Evolutionary conservation across 2,329 filamentous ascomycete genomes (phyloP).

Genomic region (Talaromyces rugulosus): DNA sequence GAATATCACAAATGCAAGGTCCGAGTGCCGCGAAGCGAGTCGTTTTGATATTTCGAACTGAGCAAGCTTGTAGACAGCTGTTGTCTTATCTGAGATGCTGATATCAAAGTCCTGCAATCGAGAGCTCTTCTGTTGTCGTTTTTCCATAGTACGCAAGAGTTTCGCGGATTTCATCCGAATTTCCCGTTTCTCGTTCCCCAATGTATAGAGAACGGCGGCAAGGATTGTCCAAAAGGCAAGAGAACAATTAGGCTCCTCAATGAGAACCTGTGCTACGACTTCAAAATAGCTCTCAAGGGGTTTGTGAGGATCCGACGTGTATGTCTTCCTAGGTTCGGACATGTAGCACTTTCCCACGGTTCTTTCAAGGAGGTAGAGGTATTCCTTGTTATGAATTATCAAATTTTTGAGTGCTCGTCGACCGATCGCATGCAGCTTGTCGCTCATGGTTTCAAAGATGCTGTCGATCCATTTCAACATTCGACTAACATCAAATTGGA

Average conservation of each 20-base stretch:
- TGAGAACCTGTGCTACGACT: constrained; percentile 81
- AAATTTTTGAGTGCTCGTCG: constrained; percentile 83
- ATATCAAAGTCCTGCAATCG: constrained; percentile 97
- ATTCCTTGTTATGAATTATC: constrained; percentile 84
- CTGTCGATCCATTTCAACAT: constrained; percentile 95
- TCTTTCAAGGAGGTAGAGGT: constrained; percentile 78
- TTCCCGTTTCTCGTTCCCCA: constrained; percentile 86
- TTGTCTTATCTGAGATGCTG: constrained; percentile 96
- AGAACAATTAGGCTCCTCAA: constrained; percentile 75
- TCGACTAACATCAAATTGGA: constrained; percentile 86
- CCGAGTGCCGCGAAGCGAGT: constrained; percentile 80
- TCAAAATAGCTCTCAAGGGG: constrained; percentile 93
- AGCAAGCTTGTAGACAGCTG: constrained; percentile 93
- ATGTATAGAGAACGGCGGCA: constrained; percentile 81
- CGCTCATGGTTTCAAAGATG: constrained; percentile 88
- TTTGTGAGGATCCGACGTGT: constrained; percentile 54
- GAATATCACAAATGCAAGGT: constrained; percentile 88
- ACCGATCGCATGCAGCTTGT: constrained; percentile 87
- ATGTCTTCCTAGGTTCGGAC: constrained; percentile 49
- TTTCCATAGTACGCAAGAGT: constrained; percentile 75
- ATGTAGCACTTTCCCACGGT: constrained; percentile 90
- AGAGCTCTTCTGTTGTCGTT: constrained; percentile 76
- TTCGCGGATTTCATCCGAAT: constrained; percentile 84
- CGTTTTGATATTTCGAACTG: constrained; percentile 95
- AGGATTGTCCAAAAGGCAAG: constrained; percentile 88